Conservation (phyloP, 1,139 yeast species). For the Candida tropicalis region DNA sequence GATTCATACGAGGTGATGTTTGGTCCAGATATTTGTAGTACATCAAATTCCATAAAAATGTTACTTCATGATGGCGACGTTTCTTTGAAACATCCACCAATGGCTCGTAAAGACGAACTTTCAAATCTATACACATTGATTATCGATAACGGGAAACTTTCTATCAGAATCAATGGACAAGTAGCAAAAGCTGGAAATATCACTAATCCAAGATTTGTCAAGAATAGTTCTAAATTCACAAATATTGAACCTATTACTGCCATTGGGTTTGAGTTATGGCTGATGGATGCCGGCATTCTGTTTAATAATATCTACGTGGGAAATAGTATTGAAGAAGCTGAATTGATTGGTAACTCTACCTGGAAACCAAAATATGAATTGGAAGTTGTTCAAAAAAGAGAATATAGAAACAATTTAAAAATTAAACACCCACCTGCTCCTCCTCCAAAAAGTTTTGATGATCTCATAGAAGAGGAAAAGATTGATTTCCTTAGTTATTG, state of each 20-base stretch:
- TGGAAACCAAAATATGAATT: conserved; percentile 61
- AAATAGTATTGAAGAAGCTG: conserved; percentile 81
- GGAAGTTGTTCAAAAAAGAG: conserved; percentile 49
- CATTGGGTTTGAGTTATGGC: conserved; percentile 89
- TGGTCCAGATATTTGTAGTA: conserved; percentile 93
- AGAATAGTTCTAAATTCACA: conserved; percentile 77
- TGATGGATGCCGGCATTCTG: conserved; percentile 72
- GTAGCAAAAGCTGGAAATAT: conserved; percentile 70
- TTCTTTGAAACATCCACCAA: conserved; percentile 66
- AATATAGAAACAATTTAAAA: conserved; percentile 36
- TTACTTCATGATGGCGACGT: conserved; percentile 70
- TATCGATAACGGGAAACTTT: conserved; percentile 62
- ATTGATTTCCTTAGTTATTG: not conserved
- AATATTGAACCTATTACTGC: conserved; percentile 72
- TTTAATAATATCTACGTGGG: conserved; percentile 88
- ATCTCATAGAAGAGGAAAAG: conserved; percentile 14
- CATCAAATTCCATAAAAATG: conserved; percentile 76
- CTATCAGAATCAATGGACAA: conserved; percentile 81
- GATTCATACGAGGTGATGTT: conserved; percentile 75
- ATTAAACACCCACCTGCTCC: conserved; percentile 35
- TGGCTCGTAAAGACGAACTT: conserved; percentile 60
- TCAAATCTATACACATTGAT: conserved; percentile 76
- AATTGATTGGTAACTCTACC: conserved; percentile 75
- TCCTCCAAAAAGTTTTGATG: conserved; percentile 48
- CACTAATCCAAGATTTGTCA: conserved; percentile 60